Evolutionary conservation across 495 filamentous ascomycete genomes (phyloP).

Genomic region (Xylaria palmicola): DNA sequence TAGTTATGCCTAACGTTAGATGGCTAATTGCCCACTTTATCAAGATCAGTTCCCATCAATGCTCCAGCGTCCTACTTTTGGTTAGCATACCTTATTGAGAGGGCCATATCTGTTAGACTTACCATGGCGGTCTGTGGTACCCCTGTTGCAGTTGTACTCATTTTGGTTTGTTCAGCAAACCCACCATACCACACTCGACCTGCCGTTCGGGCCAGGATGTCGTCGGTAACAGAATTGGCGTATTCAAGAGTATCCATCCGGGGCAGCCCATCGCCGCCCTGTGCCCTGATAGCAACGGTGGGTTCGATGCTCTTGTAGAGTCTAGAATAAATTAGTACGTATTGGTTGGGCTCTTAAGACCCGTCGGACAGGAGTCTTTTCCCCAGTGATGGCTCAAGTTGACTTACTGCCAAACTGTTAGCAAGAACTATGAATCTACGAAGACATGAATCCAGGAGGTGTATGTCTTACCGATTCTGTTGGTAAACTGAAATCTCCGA

Average conservation of each 20-base stretch:
- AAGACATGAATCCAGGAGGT: background rate
- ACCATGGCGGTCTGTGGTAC: slow-evolving; percentile 21
- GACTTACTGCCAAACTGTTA: background rate
- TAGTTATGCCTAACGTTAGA: no score
- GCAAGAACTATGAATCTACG: background rate
- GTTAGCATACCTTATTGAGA: slow-evolving; percentile 6
- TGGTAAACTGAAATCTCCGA: slow-evolving; percentile 18
- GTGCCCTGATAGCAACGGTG: slow-evolving; percentile 7
- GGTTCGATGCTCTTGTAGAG: slow-evolving; percentile 21
- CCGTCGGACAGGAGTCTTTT: background rate
- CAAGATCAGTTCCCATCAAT: slow-evolving; percentile 12
- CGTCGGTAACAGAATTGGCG: slow-evolving; percentile 8
- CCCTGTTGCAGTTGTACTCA: slow-evolving; percentile 16
- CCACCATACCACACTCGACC: slow-evolving; percentile 16
- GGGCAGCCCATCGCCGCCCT: slow-evolving; percentile 10
- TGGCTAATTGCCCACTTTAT: background rate
- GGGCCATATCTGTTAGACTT: background rate
- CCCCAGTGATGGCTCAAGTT: background rate
- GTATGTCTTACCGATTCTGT: slow-evolving; percentile 2
- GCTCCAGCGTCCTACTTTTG: slow-evolving; percentile 12
- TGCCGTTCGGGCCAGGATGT: slow-evolving; percentile 8
- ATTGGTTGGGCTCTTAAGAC: background rate
- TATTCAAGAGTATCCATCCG: slow-evolving; percentile 18
- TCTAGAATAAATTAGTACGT: background rate
- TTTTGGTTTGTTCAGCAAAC: slow-evolving; percentile 4